Conservation (phyloP, 768 basidiomycete species). For the Hortiboletus flavorubellus region DNA sequence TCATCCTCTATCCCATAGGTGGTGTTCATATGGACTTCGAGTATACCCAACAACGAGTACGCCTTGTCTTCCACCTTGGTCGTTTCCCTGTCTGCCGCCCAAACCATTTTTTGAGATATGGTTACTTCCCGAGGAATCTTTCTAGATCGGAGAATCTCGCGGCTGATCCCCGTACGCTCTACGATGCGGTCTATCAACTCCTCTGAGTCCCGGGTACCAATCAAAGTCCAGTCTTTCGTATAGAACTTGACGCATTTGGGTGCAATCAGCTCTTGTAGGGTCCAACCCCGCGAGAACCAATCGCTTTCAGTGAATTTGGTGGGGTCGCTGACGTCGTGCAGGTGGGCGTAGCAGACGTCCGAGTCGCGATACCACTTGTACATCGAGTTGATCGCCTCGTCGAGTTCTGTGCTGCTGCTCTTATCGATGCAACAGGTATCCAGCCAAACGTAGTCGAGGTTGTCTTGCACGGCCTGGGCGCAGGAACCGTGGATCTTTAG, state of each 20-base stretch:
- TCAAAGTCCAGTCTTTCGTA: constrained; percentile 21
- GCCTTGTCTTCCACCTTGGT: constrained; percentile 27
- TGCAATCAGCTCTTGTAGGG: constrained; percentile 31
- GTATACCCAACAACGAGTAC: constrained; percentile 30
- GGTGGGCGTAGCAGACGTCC: constrained; percentile 26
- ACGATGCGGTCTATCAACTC: constrained; percentile 12
- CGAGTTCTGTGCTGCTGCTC: constrained; percentile 26
- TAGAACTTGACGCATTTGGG: constrained; percentile 27
- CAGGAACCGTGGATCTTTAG: constrained; percentile 23
- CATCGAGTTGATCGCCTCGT: constrained; percentile 32
- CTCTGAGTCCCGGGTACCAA: constrained; percentile 12
- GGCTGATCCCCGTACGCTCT: constrained; percentile 14
- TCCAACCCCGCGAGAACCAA: constrained; percentile 34
- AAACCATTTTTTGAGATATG: constrained; percentile 27
- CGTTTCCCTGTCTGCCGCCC: constrained; percentile 27
- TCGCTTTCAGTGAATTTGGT: constrained; percentile 20
- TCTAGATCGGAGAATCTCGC: constrained; percentile 11
- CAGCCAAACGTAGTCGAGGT: constrained; percentile 27
- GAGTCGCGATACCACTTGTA: constrained; percentile 32
- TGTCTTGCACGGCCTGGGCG: constrained; percentile 14
- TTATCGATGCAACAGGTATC: constrained; percentile 35
- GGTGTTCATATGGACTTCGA: constrained; percentile 18
- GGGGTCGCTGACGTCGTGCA: constrained; percentile 22
- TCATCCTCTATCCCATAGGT: constrained; percentile 25
- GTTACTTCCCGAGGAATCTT: constrained; percentile 9